A percentile compares a stretch with the other conserved stretches of the same genome.
Conservation (phyloP, 176 grass and related monocot species). For the Phragmites australis region DNA sequence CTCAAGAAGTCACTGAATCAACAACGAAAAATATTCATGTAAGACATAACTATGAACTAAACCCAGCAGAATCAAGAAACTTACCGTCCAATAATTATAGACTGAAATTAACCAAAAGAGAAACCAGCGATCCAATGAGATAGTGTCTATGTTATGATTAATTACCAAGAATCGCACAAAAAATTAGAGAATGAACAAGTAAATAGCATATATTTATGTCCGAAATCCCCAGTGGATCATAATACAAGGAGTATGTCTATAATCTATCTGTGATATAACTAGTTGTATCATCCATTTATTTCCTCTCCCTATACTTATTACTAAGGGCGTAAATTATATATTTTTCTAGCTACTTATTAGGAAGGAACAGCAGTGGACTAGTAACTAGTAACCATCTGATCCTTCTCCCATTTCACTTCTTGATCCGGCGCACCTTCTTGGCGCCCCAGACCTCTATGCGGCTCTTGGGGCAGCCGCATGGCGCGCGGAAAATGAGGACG, state of each 20-base stretch:
- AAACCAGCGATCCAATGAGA: neutral
- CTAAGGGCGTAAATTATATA: constrained; percentile 13
- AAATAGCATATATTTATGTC: constrained; percentile 28
- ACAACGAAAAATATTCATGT: neutral
- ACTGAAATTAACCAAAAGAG: neutral
- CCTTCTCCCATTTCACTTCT: constrained; percentile 51
- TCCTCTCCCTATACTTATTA: constrained; percentile 46
- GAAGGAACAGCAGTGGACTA: constrained; percentile 6
- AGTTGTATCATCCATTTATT: constrained; percentile 46
- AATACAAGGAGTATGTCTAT: constrained; percentile 44
- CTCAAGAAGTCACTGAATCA: neutral
- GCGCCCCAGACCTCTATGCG: constrained; percentile 96
- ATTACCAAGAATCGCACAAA: constrained; percentile 27
- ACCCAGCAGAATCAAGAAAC: neutral
- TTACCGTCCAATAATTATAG: neutral
- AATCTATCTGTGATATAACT: constrained; percentile 36
- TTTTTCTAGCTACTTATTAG: constrained; percentile 18
- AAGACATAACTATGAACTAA: neutral
- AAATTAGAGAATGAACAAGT: constrained; percentile 33
- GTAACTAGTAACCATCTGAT: constrained; percentile 3
- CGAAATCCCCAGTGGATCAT: constrained; percentile 19
- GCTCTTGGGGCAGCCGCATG: constrained; percentile 78
- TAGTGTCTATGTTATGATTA: neutral
- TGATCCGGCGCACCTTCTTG: constrained; percentile 88
- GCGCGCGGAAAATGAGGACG: constrained; percentile 81